Percentiles rank a stretch among this genome's conserved stretches.
Evolutionary conservation across 371 early-diverging fungal species (phyloP).

Genomic region (Mucor mucedo): DNA sequence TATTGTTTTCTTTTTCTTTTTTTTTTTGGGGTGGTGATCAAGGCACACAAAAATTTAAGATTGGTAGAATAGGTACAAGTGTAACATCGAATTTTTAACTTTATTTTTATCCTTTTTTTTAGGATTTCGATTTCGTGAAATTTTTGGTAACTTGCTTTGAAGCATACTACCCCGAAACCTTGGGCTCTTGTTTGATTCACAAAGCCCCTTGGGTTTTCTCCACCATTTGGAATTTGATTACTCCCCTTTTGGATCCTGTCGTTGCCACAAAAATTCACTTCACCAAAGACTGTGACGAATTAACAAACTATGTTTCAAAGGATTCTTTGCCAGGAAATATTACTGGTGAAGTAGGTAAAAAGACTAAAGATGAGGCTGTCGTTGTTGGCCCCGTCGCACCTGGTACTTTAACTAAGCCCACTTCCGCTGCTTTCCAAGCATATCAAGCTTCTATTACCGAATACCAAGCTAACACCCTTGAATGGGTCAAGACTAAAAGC

Average conservation of each 20-base stretch:
- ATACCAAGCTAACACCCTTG: slow-evolving; percentile 29
- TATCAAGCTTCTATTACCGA: slow-evolving; percentile 27
- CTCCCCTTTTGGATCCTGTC: slow-evolving; percentile 89
- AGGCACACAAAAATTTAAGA: neutral
- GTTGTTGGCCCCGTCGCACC: slow-evolving; percentile 31
- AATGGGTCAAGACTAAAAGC: slow-evolving; percentile 29
- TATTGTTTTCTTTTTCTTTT: neutral
- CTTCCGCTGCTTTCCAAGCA: slow-evolving; percentile 24
- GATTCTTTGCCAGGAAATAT: slow-evolving; percentile 38
- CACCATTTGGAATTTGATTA: slow-evolving; percentile 76
- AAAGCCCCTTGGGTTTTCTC: slow-evolving; percentile 90
- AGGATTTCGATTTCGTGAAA: slow-evolving; percentile 81
- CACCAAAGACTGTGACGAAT: slow-evolving; percentile 64
- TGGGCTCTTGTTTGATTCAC: slow-evolving; percentile 79
- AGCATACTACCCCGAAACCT: slow-evolving; percentile 88
- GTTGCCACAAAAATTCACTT: slow-evolving; percentile 89
- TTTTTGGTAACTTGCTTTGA: slow-evolving; percentile 83
- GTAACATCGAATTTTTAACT: slow-evolving; percentile 4
- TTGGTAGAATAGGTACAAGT: neutral
- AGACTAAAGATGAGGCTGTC: slow-evolving; percentile 35
- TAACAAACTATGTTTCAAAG: slow-evolving; percentile 64
- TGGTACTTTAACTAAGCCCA: slow-evolving; percentile 30
- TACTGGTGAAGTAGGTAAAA: slow-evolving; percentile 31
- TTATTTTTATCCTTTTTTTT: neutral
- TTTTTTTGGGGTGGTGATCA: slow-evolving; percentile 7